Base-by-base conservation (phyloP, 2,329 filamentous ascomycete species). In the Metarhizium guizhouense region DNA sequence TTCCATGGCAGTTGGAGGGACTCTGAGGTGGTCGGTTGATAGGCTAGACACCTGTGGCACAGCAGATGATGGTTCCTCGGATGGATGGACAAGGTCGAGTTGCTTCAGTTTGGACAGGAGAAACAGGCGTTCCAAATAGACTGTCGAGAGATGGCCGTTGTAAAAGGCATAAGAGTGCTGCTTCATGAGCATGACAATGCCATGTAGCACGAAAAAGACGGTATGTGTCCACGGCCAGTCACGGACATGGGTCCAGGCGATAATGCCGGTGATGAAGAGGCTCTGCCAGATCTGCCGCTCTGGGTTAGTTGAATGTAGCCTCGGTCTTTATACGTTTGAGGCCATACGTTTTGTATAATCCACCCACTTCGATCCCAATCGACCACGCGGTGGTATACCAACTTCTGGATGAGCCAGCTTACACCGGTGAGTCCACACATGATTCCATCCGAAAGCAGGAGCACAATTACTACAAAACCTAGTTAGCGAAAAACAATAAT, bases 141-240 rank as follows among this genome's bases (percentile, higher is more conserved):
- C 73, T 20, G 81, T 78, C 3, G 80, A 90, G 52, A 86, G 73
- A 59, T 91, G 81, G 6, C 88, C 88, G 62, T 91, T 92, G 69
- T 90, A 91, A 61, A 89, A 90, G 4, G 85, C 79, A 64, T 89
- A 91, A 18, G 84, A 87, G 66, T 91, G 88, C 69, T 90, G 87
- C 73, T 93, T 93, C 88, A 92, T 92, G 29, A 92, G 67, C 77
- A 91, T 86, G 3, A 87, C 82, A 55, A 92, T 72, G 14, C 83
- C 83, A 65, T 92, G 87, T 18, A 92, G 73, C 10, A 88, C 83
- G 52, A 89, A 87, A 67, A 88, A 90, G 18, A 90, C 85, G 2
- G 86, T 89, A 64, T 90, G 88, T 14, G 88, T 89, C 88, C 88
- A 92, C 1, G 87, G 86, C 88, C 88, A 93, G 52, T 90, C 82